These are phyloP conservation scores for Canariomyces notabilis DNA, from an alignment of 2,329 filamentous ascomycete species.

Conservation along the genomic window DNA sequence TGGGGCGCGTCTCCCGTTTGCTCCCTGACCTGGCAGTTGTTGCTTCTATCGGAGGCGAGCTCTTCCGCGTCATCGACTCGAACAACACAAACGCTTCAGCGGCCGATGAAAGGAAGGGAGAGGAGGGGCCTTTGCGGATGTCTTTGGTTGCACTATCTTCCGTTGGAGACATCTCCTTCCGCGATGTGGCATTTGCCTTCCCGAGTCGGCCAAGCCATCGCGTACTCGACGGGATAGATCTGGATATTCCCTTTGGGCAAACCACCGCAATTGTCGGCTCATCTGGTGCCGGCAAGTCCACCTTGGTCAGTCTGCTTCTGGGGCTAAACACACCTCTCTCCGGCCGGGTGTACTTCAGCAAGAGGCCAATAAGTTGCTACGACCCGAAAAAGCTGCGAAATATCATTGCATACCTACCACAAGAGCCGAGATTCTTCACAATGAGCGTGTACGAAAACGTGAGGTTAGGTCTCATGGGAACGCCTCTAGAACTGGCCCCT, in stretches of 20 bases:
- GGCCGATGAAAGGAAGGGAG: too few relatives aligned
- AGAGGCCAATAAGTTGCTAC: too few relatives aligned
- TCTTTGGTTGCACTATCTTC: too few relatives aligned
- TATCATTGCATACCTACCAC: conserved; percentile 61
- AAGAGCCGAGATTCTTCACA: conserved; percentile 69
- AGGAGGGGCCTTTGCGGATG: too few relatives aligned
- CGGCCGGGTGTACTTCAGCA: conserved; percentile 38
- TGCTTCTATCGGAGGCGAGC: too few relatives aligned
- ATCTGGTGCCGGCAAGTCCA: conserved; percentile 44
- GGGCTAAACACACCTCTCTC: conserved; percentile 49
- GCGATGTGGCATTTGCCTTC: conserved; percentile 64
- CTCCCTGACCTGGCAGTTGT: too few relatives aligned
- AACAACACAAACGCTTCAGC: too few relatives aligned
- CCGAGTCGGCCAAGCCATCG: conserved; percentile 51
- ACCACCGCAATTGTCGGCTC: conserved; percentile 43
- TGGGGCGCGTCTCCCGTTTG: too few relatives aligned
- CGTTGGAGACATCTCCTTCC: too few relatives aligned
- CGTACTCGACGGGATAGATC: conserved; percentile 39
- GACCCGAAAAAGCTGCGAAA: conserved; percentile 30
- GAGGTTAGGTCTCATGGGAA: too few relatives aligned
- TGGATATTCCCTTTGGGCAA: conserved; percentile 35
- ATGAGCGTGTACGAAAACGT: conserved; percentile 55
- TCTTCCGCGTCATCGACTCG: too few relatives aligned
- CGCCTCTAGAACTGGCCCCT: too few relatives aligned
- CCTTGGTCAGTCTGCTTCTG: conserved; percentile 44